Percentiles rank a stretch among this genome's conserved stretches.
Conservation (phyloP, 768 basidiomycete species). For the Calocera viscosa region DNA sequence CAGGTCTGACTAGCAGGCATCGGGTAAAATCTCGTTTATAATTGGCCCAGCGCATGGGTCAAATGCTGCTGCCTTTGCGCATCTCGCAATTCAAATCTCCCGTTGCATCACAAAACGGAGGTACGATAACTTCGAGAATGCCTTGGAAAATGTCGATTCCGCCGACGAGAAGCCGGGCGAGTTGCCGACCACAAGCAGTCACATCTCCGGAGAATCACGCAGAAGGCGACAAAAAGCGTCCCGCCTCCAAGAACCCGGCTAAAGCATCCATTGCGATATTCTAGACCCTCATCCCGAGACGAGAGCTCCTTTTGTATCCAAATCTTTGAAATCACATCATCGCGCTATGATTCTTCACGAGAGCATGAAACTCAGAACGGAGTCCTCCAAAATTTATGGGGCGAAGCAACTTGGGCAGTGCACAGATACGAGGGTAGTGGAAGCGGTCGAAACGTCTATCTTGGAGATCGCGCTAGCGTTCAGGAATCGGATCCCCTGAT, state of each 20-base stretch:
- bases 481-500: no score
- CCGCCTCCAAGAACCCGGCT: background rate
- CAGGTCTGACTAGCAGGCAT: background rate
- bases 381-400: no score
- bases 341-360: no score
- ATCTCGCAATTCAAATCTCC: background rate
- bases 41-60: background rate
- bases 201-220: background rate
- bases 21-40: background rate
- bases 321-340: no score
- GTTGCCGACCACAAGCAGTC: background rate
- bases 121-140: background rate
- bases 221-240: background rate
- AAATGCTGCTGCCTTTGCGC: background rate
- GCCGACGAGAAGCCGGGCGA: background rate
- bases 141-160: background rate
- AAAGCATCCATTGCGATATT: background rate
- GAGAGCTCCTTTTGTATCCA: no score
- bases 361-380: no score
- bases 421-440: no score
- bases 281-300: no score
- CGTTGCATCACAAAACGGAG: no score
- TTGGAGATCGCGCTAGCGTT: no score
- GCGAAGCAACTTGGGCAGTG: no score
- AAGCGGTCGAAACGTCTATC: no score